Evolutionary conservation across 306 rosid genomes (phyloP), one percentile per base, ranked within the genome.

Genomic region (Mucuna pruriens): DNA sequence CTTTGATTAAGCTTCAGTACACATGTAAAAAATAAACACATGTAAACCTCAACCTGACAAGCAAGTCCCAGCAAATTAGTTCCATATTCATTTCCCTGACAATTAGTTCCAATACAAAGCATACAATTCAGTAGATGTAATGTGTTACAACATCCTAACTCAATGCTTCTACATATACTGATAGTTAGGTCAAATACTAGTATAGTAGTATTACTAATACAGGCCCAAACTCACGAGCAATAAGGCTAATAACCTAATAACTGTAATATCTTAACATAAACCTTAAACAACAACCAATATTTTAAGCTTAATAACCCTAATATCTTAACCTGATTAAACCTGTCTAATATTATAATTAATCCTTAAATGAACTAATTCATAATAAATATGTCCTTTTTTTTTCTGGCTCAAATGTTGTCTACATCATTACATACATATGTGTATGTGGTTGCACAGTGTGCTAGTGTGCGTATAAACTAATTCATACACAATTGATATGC

Each of bases 401-500:
- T 38, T 66, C 20, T 25, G 33, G n/a, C 17, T 39, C 15, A 23
- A 19, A 40, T 75, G 40, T 26, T 9, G 12, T 44, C 52, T 29
- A 33, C 76, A 51, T 63, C 36, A 39, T 40, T 63, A 42, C 38
- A 19, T 25, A 33, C 52, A 31, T n/a, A n/a, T 7, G 61, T 52
- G 48, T n/a, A 17, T 33, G 9, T 9, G 15, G 33, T 23, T 10
- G 19, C 40, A 12, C 64, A 66, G 19, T 52, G 51, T 29, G 70
- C 71, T 23, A 54, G 52, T 7, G 9, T 29, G 62, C 57, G 26
- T 8, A 54, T 36, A 49, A 51, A 72, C 74, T 63, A 44, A 74
- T 31, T 17, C 39, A 54, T 48, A 55, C 42, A 52, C 29, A 52
- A 64, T 54, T 55, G 19, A 49, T 36, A 83, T 46, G 80, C 74